These are phyloP conservation scores for Breviolum minutum DNA, from an alignment of 73 alveolate species.

Conservation along the genomic window DNA sequence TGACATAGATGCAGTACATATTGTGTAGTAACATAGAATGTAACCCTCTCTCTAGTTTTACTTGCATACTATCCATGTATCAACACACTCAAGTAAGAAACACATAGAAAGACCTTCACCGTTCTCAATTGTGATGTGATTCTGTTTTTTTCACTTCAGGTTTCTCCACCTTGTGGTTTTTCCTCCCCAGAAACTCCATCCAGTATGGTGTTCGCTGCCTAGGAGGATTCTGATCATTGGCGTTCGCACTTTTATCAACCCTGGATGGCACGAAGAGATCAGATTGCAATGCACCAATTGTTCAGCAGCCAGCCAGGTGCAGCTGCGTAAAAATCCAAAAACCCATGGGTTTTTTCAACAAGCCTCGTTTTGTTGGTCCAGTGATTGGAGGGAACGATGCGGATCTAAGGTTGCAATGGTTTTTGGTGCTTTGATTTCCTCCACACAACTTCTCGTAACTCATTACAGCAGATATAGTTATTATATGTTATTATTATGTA, in stretches of 20 bases:
- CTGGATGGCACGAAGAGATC: constrained; percentile 73
- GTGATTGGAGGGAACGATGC: too few species aligned
- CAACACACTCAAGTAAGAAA: too few species aligned
- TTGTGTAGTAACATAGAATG: too few species aligned
- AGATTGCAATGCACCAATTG: constrained; percentile 72
- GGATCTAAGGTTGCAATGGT: too few species aligned
- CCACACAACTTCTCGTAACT: too few species aligned
- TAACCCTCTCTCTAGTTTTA: background rate
- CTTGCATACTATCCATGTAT: background rate
- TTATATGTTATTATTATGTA: too few species aligned
- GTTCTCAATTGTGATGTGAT: too few species aligned
- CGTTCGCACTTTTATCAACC: constrained; percentile 90
- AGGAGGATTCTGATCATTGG: constrained; percentile 78
- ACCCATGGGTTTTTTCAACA: too few species aligned
- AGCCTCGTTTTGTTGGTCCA: too few species aligned
- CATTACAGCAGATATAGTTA: too few species aligned
- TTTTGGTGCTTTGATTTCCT: too few species aligned
- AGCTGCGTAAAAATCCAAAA: background rate
- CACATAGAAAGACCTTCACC: background rate
- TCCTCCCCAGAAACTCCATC: background rate
- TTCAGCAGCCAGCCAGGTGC: constrained; percentile 73
- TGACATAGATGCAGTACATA: too few species aligned
- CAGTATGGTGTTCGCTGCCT: background rate
- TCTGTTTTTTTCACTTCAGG: background rate
- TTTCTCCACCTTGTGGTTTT: background rate